Evolutionary conservation across 1,284 basidiomycete genomes (phyloP), one percentile per base, ranked within the genome.

Genomic region (Sparassis latifolia): DNA sequence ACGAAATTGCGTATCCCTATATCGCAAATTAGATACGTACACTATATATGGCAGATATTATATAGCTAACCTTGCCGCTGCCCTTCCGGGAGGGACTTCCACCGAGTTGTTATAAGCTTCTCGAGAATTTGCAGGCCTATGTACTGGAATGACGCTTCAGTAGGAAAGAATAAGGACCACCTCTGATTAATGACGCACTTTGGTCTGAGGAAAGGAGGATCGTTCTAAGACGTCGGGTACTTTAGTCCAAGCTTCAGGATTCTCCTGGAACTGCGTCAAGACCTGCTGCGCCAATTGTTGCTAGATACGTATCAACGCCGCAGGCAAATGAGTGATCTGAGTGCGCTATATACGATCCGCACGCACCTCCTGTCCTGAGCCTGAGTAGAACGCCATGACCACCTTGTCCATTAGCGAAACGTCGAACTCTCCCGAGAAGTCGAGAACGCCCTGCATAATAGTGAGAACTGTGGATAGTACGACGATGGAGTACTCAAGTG

Each of bases 231-330:
- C 90, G 55, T 89, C 88, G 33, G 97, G 97, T 1, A 99, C 97
- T 65, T 92, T 82, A 58, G 96, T 95, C 97, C 97, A 99, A 44
- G 94, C 86, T 54, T 99, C 97, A n/a, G 92, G 90, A 69, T 93
- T 81, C 58, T 99, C 97, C 70, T 99, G 94, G 65, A 99, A 92
- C 68, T 97, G 94, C 7, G 94, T 95, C 57, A 97, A 79, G 52
- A 91, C 78, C 65, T 88, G 85, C 68, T 96, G 93, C 27, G 93
- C 92, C 66, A 85, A 69, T 82, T 91, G 87, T 87, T 92, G 92
- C 92, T 97, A 63, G 47, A 47, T 29, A 9, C 33, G 40, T 42
- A 35, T 28, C 30, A 20, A 9, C 31, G 27, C 27, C n/a, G 35
- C 28, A 28, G 12, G 30, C n/a, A 32, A 9, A 20, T 9, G 3